Conservation (phyloP, 805 yeast species). For the Wickerhamomyces bisporus region DNA sequence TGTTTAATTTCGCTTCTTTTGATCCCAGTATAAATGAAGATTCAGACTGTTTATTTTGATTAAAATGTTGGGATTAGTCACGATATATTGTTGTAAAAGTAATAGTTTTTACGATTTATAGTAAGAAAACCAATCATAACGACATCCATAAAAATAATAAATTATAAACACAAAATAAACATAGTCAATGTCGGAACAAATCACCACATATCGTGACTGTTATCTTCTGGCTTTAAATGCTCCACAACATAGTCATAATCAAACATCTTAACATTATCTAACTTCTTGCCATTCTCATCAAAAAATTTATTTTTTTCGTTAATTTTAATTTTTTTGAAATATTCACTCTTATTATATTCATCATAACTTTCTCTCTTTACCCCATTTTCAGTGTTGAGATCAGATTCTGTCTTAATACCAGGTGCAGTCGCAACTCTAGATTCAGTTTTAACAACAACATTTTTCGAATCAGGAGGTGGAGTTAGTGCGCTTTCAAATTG, state of each 20-base stretch:
- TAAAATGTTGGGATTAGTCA: no score
- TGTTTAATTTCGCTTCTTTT: neutral
- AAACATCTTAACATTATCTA: conserved; percentile 19
- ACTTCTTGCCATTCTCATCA: conserved; percentile 13
- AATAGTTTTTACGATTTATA: no score
- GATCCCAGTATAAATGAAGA: neutral
- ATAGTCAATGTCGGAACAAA: no score
- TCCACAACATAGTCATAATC: conserved; percentile 15
- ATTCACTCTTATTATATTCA: neutral
- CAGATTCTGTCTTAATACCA: neutral
- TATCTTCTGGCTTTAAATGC: conserved; percentile 1
- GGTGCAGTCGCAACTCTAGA: no score
- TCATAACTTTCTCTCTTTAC: no score
- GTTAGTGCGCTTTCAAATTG: conserved; percentile 7
- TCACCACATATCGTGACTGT: neutral
- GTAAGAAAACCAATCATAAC: no score
- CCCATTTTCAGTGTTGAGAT: neutral
- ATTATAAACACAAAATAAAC: no score
- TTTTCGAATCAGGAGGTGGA: conserved; percentile 16
- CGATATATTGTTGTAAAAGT: no score
- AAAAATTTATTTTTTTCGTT: conserved; percentile 14
- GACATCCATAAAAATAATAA: no score
- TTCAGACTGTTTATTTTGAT: neutral
- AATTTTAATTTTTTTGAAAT: conserved; percentile 16
- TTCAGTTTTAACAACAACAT: no score